phyloP scores from a whole-genome alignment of 2,329 filamentous ascomycete genomes.

The Emmonsiellopsis sp. region DNA sequence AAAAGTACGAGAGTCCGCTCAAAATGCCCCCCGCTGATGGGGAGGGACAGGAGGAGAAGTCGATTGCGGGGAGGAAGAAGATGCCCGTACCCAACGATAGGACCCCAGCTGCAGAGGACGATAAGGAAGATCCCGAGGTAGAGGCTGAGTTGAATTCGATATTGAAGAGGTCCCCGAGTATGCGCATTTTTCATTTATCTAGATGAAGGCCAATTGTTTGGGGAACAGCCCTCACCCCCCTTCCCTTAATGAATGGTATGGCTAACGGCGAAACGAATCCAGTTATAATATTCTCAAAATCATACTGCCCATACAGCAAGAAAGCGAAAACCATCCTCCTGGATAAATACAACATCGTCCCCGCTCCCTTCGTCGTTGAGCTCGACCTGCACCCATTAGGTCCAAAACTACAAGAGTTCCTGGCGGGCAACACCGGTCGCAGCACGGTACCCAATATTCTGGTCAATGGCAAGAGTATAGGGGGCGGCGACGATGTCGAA shows the following conservation, averaged over 20 bases:
- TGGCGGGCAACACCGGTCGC: slow-evolving; percentile 67
- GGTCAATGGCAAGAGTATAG: slow-evolving; percentile 78
- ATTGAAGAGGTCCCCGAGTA: slow-evolving; percentile 76
- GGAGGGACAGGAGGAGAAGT: slow-evolving; percentile 43
- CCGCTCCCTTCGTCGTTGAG: slow-evolving; percentile 79
- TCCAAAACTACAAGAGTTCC: slow-evolving; percentile 57
- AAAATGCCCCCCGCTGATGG: slow-evolving; percentile 24
- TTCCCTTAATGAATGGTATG: background rate
- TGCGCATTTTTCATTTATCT: slow-evolving; percentile 20
- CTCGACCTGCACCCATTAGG: slow-evolving; percentile 76
- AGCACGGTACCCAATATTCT: slow-evolving; percentile 87
- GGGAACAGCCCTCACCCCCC: slow-evolving; percentile 5
- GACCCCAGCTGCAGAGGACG: slow-evolving; percentile 14
- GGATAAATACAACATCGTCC: slow-evolving; percentile 73
- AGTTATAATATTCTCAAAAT: slow-evolving; percentile 96
- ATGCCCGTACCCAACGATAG: slow-evolving; percentile 34
- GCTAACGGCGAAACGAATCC: background rate
- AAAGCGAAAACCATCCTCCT: slow-evolving; percentile 79
- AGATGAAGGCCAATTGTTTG: background rate
- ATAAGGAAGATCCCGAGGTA: slow-evolving; percentile 33
- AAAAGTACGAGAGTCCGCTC: slow-evolving; percentile 42
- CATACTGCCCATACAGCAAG: slow-evolving; percentile 79
- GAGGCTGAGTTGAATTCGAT: slow-evolving; percentile 68
- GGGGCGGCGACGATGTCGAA: slow-evolving; percentile 78
- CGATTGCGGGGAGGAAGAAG: slow-evolving; percentile 47